Conservation (phyloP, 352 stramenopile genomes). For the Pythium inflatum region DNA sequence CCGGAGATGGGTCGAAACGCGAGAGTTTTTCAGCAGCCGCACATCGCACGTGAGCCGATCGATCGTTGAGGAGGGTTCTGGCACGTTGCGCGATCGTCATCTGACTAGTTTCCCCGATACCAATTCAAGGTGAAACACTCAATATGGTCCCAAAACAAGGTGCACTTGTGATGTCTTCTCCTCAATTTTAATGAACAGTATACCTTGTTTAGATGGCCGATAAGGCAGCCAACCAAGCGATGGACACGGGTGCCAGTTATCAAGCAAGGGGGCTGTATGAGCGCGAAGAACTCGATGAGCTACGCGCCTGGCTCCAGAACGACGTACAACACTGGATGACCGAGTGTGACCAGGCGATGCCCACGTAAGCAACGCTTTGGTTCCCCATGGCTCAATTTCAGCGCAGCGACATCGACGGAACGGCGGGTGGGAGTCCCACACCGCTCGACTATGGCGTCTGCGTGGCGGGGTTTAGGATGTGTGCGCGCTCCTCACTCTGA, state of each 20-base stretch:
- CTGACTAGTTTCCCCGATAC: not conserved
- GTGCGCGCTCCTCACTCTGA: not conserved
- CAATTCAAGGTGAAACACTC: not conserved
- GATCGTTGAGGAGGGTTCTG: not conserved
- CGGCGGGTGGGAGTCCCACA: not conserved
- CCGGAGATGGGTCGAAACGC: not conserved
- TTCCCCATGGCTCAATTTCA: not conserved
- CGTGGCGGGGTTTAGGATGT: not conserved
- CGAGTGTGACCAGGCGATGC: not conserved
- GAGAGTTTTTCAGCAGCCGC: not conserved
- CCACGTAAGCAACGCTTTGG: too few relatives aligned
- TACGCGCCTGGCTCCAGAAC: not conserved
- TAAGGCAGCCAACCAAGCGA: slow-evolving; percentile 2
- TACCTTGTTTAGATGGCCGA: slow-evolving; percentile 5
- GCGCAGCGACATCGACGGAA: not conserved
- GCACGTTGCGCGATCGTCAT: not conserved
- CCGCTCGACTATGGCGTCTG: not conserved
- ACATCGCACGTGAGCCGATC: not conserved
- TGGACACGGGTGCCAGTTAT: not conserved
- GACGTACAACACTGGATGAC: not conserved
- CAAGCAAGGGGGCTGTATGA: not conserved
- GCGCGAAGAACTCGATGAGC: not conserved
- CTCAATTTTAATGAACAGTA: too few relatives aligned
- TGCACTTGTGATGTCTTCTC: too few relatives aligned
- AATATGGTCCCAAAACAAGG: too few relatives aligned